Conservation (phyloP, 2,329 filamentous ascomycete species). For the Aspergillus pseudonomiae region DNA sequence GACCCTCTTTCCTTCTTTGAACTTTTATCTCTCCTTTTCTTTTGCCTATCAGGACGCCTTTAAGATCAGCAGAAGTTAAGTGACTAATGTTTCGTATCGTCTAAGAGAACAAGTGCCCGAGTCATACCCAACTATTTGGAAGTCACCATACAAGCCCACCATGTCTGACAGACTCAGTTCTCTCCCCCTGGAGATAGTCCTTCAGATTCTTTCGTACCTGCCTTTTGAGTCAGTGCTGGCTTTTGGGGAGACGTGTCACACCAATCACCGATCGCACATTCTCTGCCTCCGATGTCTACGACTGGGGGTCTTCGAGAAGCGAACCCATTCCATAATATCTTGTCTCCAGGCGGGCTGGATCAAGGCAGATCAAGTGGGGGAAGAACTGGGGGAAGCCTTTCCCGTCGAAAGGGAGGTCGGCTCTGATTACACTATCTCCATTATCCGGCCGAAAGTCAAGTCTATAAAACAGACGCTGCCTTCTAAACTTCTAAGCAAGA, state of each 20-base stretch:
- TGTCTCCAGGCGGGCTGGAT: constrained; percentile 32
- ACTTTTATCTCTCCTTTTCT: too few relatives aligned
- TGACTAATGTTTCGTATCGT: background rate
- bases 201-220: constrained; percentile 35
- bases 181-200: constrained; percentile 36
- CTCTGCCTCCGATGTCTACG: constrained; percentile 34
- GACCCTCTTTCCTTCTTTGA: background rate
- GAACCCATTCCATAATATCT: constrained; percentile 35
- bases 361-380: constrained; percentile 23
- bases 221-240: constrained; percentile 32
- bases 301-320: constrained; percentile 37
- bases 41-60: background rate
- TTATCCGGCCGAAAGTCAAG: constrained; percentile 17
- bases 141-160: background rate
- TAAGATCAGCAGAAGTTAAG: background rate
- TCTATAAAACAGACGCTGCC: background rate
- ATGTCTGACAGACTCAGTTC: constrained; percentile 24
- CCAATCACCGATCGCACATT: constrained; percentile 31
- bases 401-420: constrained; percentile 2
- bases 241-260: constrained; percentile 35
- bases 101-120: background rate
- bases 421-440: constrained; percentile 18
- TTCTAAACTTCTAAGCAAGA: constrained; percentile 1
- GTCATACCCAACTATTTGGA: background rate
- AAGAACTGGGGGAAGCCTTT: constrained; percentile 7